phyloP scores from a whole-genome alignment of 495 filamentous ascomycete species.

The Penicillium cinerascens region DNA sequence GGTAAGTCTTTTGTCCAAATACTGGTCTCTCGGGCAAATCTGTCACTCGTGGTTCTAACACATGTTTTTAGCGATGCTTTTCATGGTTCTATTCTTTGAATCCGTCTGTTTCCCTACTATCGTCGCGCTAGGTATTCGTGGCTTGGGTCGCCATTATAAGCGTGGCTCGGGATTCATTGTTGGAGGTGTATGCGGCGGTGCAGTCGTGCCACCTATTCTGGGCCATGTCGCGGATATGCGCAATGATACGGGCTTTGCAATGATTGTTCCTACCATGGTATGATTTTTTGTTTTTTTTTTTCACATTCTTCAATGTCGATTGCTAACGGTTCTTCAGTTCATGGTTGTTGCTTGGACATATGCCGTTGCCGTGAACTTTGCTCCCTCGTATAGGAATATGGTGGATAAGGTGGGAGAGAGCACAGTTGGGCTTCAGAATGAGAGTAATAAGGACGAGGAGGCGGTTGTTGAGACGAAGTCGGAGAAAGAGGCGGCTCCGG shows the following conservation, averaged over 20 bases:
- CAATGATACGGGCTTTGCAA: constrained; percentile 47
- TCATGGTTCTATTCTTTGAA: constrained; percentile 58
- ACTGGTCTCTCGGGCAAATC: neutral
- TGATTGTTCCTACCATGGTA: constrained; percentile 57
- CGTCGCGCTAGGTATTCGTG: constrained; percentile 57
- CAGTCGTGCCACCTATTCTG: constrained; percentile 48
- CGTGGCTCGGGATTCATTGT: constrained; percentile 56
- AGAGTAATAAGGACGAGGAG: constrained; percentile 24
- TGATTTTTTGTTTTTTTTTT: constrained; percentile 6
- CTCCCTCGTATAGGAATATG: constrained; percentile 53
- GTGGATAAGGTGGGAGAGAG: constrained; percentile 57
- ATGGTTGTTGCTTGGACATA: constrained; percentile 58
- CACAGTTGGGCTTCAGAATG: constrained; percentile 45
- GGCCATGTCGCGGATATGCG: constrained; percentile 48
- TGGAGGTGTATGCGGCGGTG: constrained; percentile 55
- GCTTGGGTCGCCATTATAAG: constrained; percentile 58
- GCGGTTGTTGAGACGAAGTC: constrained; percentile 13
- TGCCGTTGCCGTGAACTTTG: constrained; percentile 60
- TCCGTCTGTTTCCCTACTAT: constrained; percentile 62
- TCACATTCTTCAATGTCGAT: neutral
- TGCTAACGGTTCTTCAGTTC: constrained; percentile 18
- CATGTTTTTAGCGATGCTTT: constrained; percentile 45
- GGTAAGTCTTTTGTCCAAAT: constrained; percentile 15
- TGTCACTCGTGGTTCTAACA: neutral
- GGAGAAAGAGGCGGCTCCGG: neutral